Evolutionary conservation across 805 yeast genomes (phyloP).

Genomic region (Candida tibetensis): DNA sequence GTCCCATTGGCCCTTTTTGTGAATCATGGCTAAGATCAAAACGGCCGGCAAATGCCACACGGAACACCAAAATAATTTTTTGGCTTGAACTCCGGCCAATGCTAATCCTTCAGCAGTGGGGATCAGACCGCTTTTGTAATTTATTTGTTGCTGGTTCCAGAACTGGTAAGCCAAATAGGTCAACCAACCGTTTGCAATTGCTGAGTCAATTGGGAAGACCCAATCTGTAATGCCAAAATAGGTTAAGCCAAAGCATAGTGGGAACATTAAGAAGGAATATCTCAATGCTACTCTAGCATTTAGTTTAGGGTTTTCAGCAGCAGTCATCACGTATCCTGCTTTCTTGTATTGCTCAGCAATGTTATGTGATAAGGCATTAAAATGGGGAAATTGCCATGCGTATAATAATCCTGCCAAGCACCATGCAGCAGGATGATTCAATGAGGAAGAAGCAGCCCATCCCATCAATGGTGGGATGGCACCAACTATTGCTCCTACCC

Average conservation of each 20-base stretch:
- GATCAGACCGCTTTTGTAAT: conserved; percentile 44
- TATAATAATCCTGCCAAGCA: conserved; percentile 82
- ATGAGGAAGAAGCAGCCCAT: conserved; percentile 84
- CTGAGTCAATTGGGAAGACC: conserved; percentile 77
- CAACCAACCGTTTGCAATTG: conserved; percentile 82
- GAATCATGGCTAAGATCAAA: conserved; percentile 86
- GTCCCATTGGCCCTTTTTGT: conserved; percentile 95
- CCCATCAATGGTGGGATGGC: conserved; percentile 99
- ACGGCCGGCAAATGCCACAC: conserved; percentile 93
- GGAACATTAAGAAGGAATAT: conserved; percentile 90
- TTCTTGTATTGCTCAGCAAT: conserved; percentile 81
- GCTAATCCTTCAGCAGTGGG: conserved; percentile 56
- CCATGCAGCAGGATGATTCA: conserved; percentile 92
- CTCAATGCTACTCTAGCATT: conserved; percentile 93
- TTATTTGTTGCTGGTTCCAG: conserved; percentile 76
- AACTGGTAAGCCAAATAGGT: conserved; percentile 74
- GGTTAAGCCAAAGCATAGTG: conserved; percentile 79
- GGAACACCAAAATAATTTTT: conserved; percentile 88
- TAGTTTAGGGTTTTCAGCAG: conserved; percentile 84
- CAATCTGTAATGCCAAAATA: conserved; percentile 81
- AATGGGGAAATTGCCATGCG: conserved; percentile 99
- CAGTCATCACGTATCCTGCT: conserved; percentile 98
- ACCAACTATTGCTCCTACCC: conserved; percentile 99
- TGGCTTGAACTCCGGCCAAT: conserved; percentile 67
- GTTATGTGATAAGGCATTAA: conserved; percentile 86